A percentile compares a stretch with the other conserved stretches of the same genome.
phyloP scores from a whole-genome alignment of 345 rosid species.

The Conringia planisiliqua region DNA sequence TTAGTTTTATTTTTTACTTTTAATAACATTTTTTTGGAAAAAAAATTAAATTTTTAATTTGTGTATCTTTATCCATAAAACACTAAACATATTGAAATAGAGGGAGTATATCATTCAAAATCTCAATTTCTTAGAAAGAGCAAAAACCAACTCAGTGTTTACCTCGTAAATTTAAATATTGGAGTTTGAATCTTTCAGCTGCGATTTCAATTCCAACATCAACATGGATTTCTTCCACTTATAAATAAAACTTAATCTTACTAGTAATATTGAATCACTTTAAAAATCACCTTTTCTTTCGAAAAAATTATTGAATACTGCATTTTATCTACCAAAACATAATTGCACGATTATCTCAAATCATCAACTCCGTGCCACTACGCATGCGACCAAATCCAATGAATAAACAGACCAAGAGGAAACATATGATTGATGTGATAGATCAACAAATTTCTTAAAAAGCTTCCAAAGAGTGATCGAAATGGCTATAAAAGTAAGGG shows the following conservation, averaged over 20 bases:
- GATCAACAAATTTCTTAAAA: not conserved
- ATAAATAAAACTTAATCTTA: not conserved
- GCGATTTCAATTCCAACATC: not conserved
- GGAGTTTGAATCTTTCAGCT: not conserved
- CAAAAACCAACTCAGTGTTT: too few species aligned
- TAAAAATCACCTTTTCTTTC: too few species aligned
- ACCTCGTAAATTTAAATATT: too few species aligned
- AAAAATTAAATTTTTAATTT: too few species aligned
- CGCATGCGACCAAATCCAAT: not conserved
- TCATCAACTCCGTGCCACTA: not conserved
- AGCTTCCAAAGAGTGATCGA: not conserved
- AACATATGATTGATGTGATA: conserved; percentile 1
- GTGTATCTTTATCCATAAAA: too few species aligned
- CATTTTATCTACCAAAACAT: not conserved
- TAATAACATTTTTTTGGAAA: too few species aligned
- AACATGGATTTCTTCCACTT: not conserved
- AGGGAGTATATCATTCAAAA: too few species aligned
- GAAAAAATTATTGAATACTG: not conserved
- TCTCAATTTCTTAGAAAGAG: not conserved
- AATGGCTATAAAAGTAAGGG: not conserved
- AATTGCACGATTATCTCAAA: not conserved
- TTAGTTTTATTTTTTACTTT: too few species aligned
- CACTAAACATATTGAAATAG: too few species aligned
- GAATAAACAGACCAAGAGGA: not conserved
- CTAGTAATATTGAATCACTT: too few species aligned